These are phyloP conservation scores for Vachellia pachyceras DNA, from an alignment of 306 rosid genomes.

Conservation along the genomic window DNA sequence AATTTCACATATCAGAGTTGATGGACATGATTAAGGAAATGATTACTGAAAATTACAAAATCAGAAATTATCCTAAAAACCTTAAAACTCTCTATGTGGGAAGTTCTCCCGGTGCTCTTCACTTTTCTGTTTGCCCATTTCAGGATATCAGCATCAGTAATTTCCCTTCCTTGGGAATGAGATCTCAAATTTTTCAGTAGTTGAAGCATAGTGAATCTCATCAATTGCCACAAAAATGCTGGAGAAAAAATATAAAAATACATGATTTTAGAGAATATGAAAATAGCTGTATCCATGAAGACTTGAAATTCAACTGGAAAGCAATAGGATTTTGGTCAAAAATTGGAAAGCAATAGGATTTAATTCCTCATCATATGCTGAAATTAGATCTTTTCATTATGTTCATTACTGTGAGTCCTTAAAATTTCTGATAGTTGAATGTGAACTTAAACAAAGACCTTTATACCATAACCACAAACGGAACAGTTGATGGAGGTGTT, in stretches of 20 bases:
- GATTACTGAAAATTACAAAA: background rate
- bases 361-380: background rate
- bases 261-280: conserved; percentile 28
- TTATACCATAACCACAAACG: background rate
- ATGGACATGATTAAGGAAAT: background rate
- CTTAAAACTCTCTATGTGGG: conserved; percentile 87
- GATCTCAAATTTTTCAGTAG: conserved; percentile 82
- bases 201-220: conserved; percentile 91
- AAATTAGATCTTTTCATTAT: background rate
- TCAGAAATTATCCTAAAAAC: conserved; percentile 40
- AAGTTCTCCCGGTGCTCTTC: conserved; percentile 74
- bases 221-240: conserved; percentile 97
- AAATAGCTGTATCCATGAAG: background rate
- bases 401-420: background rate
- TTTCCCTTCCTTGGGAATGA: conserved; percentile 88
- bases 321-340: background rate
- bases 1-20: conserved; percentile 9
- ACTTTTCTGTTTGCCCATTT: conserved; percentile 89
- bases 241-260: conserved; percentile 42
- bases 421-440: conserved; percentile 4
- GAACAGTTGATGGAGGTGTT: background rate
- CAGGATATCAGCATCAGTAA: conserved; percentile 84
- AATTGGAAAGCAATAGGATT: background rate
- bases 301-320: background rate
- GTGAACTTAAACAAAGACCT: background rate